Base-by-base conservation (phyloP, 108 stramenopile genomes). In the Nitzschia sp. region DNA sequence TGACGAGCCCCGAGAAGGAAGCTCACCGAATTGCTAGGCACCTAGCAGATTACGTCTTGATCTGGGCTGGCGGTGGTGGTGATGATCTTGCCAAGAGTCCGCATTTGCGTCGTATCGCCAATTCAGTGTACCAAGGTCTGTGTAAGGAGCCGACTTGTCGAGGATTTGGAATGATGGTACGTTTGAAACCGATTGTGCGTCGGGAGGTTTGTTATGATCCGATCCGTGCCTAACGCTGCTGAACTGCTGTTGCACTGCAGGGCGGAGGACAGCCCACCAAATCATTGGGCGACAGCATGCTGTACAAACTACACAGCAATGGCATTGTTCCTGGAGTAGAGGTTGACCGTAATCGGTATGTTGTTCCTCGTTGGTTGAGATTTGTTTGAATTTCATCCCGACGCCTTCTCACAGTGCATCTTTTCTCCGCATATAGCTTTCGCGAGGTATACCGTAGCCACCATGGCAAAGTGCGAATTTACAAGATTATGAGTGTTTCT, bases 81-180 rank as follows among this genome's bases (percentile, higher is more conserved):
- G 99, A 99, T 76, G 99, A 99, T 79, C 57, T 99, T 54, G 97
- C 97, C 34, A 99, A 99, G 84, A 92, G 88, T 72, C 95, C 97
- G 54, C 97, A 98, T 74, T 80, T 98, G 54, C 94, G 92, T 23
- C 84, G 99, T 35, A 99, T 99, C 71, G 99, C 97, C 45, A 96
- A 95, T 70, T 94, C 93, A 46, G 97, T 99, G 17, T 99, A 96
- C 71, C 79, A 89, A 58, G 81, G 91, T 58, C 82, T 97, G 45
- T 97, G 97, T 70, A 86, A 82, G 24, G 98, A 98, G 72, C 94
- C 94, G 15, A 96, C 96, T 36, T 98, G 97, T 69, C 76, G 81
- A 6, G 64, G 54, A n/a, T 90, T 95, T 74, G 81, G 82, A 31
- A 79, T 88, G 59, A 65, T 71, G 24, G 81, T 74, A 53, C 59